Base-by-base conservation (phyloP, 495 filamentous ascomycete genomes). In the Xylaria acuta region DNA sequence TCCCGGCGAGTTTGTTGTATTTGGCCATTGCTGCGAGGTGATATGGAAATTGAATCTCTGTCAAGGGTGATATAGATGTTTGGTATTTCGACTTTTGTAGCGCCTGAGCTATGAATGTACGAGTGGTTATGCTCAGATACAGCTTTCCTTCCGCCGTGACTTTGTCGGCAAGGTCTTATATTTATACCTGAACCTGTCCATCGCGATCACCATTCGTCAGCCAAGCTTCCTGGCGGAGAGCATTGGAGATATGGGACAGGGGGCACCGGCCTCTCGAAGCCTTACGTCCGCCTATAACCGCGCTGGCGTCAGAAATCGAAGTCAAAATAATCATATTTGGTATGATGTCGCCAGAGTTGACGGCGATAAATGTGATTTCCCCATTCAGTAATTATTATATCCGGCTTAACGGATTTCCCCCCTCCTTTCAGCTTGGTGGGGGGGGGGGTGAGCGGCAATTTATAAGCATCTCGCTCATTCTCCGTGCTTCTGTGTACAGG, bases 1-100 rank as follows among this genome's bases (percentile, higher is more conserved):
- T 78, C 66, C 75, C 76, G 5, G 77, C 75, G 67, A 84, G 82
- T 69, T 84, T 84, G 77, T 77, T 79, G 72, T 77, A 83, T 53
- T 79, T 80, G 64, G 79, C 73, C 76, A 74, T 80, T 67, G 20
- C 14, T 41, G n/a, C 60, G 20, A 18, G 60, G 7, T 63, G 12
- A 1, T 22, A 5, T 41, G 7, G 1, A 22, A 12, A 0, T 12
- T 22, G 38, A n/a, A 22, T 60, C 18, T 34, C 58, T 60, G 2
- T 60, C 20, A 59, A 27, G 58, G 22, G 34, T 60, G 3, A 38
- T 60, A 14, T 38, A 3, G 36, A 38, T 7, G 16, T 59, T 14
- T 59, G 12, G 11, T 27, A 11, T 22, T 54, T 2, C 25, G 51
- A 14, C n/a, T n/a, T 56, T 56, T 32, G 25, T 1, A 20, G 9